phyloP scores from a whole-genome alignment of 2,329 filamentous ascomycete species.

The Pezicula rhizophila region DNA sequence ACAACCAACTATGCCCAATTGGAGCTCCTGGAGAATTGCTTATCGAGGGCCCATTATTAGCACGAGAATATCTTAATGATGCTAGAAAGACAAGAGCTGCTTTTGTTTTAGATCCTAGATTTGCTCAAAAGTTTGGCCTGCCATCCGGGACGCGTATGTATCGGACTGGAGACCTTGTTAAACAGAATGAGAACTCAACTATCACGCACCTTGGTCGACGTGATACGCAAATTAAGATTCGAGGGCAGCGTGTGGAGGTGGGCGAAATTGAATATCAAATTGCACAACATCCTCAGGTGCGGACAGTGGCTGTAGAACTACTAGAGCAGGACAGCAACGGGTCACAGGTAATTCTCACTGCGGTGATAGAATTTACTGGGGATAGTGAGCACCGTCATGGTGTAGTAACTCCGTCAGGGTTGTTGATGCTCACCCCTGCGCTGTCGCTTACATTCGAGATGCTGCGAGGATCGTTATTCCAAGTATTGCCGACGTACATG shows the following conservation, averaged over 20 bases:
- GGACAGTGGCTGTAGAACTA: not conserved
- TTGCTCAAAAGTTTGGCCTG: not conserved
- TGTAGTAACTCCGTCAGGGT: not conserved
- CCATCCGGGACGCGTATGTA: slow-evolving; percentile 1
- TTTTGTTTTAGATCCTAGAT: slow-evolving; percentile 48
- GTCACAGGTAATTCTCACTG: slow-evolving; percentile 1
- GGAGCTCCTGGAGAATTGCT: slow-evolving; percentile 31
- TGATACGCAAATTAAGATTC: slow-evolving; percentile 1
- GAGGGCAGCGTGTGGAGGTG: slow-evolving; percentile 1
- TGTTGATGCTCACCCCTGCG: not conserved
- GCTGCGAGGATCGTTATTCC: not conserved
- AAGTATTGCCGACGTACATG: slow-evolving; percentile 22
- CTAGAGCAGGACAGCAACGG: not conserved
- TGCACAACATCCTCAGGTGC: not conserved
- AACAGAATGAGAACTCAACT: not conserved
- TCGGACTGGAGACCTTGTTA: slow-evolving; percentile 1
- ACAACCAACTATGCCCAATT: slow-evolving; percentile 17
- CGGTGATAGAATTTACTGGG: slow-evolving; percentile 1
- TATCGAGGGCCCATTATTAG: slow-evolving; percentile 34
- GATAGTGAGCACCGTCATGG: slow-evolving; percentile 1
- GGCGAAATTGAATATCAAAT: slow-evolving; percentile 3
- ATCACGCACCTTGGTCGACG: slow-evolving; percentile 1
- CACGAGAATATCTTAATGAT: slow-evolving; percentile 54
- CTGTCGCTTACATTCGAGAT: not conserved
- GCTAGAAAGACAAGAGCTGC: slow-evolving; percentile 47